Conservation (phyloP, 208 protist species). For the Leishmania arabica region DNA sequence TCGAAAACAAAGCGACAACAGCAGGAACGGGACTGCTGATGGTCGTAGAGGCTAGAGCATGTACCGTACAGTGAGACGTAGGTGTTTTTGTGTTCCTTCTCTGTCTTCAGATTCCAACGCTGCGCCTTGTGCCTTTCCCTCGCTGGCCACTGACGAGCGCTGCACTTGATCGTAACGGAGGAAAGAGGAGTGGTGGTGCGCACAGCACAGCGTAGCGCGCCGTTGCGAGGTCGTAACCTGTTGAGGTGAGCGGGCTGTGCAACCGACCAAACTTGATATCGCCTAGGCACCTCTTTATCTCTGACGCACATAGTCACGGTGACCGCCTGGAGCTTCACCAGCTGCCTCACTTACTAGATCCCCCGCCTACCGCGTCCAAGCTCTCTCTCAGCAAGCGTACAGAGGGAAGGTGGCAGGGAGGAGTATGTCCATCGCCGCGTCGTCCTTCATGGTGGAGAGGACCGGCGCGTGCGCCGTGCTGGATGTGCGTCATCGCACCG, state of each 20-base stretch:
- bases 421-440: slow-evolving; percentile 17
- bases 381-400: neutral
- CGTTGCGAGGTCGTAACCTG: neutral
- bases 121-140: neutral
- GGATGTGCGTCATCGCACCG: slow-evolving; percentile 19
- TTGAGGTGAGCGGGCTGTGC: neutral
- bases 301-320: neutral
- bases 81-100: neutral
- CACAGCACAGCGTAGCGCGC: neutral
- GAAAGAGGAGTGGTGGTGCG: neutral
- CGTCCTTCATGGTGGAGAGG: slow-evolving; percentile 21
- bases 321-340: neutral
- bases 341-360: neutral
- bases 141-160: no score
- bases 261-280: neutral
- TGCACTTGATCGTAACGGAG: neutral
- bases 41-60: neutral
- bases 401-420: neutral
- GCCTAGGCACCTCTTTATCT: neutral
- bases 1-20: neutral
- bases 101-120: neutral
- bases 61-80: neutral
- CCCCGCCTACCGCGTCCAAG: no score
- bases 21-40: neutral
- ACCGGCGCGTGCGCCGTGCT: slow-evolving; percentile 20